Percentiles rank a stretch among this genome's conserved stretches.
Evolutionary conservation across 176 grass and related monocot species (phyloP).

Genomic region (Zoysia japonica): DNA sequence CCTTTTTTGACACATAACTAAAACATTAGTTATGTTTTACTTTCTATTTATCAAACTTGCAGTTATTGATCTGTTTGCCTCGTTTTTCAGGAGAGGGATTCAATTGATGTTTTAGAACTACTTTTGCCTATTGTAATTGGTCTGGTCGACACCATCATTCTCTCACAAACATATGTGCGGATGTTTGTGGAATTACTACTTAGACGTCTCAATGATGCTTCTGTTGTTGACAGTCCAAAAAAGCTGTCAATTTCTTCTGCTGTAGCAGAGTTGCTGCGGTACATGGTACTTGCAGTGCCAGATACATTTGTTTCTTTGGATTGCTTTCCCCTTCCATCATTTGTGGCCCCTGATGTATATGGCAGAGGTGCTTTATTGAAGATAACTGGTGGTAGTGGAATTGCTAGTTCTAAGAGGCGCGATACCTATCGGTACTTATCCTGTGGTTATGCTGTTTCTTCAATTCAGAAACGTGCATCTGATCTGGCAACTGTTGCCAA

Average conservation of each 20-base stretch:
- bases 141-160: constrained; percentile 71
- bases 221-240: constrained; percentile 53
- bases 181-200: constrained; percentile 75
- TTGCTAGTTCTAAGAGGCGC: constrained; percentile 61
- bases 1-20: neutral
- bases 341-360: constrained; percentile 74
- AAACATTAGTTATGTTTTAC: constrained; percentile 22
- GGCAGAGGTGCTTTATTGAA: constrained; percentile 65
- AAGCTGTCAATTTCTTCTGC: constrained; percentile 61
- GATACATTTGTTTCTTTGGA: constrained; percentile 99
- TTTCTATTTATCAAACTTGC: constrained; percentile 21
- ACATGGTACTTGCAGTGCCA: constrained; percentile 88
- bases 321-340: constrained; percentile 86
- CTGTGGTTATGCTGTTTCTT: constrained; percentile 75
- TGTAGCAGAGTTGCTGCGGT: constrained; percentile 75
- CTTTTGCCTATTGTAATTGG: constrained; percentile 77
- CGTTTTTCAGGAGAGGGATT: constrained; percentile 83
- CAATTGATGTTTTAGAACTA: constrained; percentile 79
- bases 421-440: constrained; percentile 85
- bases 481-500: constrained; percentile 84
- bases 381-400: constrained; percentile 57
- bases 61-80: constrained; percentile 26
- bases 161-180: constrained; percentile 85
- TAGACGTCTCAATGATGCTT: constrained; percentile 62
- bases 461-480: constrained; percentile 75